phyloP scores from a whole-genome alignment of 768 basidiomycete genomes.

The Lentinula sp. region DNA sequence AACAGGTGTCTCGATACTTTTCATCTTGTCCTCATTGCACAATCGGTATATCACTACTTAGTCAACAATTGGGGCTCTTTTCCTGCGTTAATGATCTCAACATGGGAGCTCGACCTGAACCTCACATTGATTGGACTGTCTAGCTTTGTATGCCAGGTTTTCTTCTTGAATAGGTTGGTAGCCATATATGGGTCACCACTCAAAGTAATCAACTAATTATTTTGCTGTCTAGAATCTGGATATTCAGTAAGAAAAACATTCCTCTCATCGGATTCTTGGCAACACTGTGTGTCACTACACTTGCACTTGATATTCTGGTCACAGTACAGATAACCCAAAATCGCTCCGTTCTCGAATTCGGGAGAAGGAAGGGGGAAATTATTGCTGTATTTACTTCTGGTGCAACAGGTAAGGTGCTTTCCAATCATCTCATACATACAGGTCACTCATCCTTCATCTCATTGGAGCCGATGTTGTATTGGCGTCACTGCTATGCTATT shows the following conservation, averaged over 20 bases:
- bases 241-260: conserved; percentile 10
- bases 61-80: conserved; percentile 14
- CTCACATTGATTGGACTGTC: conserved; percentile 14
- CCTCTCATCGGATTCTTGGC: conserved; percentile 1
- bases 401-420: conserved; percentile 1
- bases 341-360: conserved; percentile 2
- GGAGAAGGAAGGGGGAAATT: neutral
- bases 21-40: conserved; percentile 11
- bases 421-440: neutral
- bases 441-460: neutral
- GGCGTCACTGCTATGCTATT: neutral
- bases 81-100: conserved; percentile 10
- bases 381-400: conserved; percentile 6
- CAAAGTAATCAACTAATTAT: neutral
- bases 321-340: conserved; percentile 4
- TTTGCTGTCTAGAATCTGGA: conserved; percentile 11
- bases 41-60: conserved; percentile 14
- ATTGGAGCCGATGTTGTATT: neutral
- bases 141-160: conserved; percentile 13
- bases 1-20: conserved; percentile 10
- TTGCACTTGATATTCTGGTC: conserved; percentile 9
- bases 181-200: neutral
- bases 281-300: neutral
- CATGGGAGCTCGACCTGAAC: conserved; percentile 10
- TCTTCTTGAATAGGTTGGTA: conserved; percentile 12